Conservation (phyloP, 2,329 filamentous ascomycete genomes). For the Colletotrichum magnum region DNA sequence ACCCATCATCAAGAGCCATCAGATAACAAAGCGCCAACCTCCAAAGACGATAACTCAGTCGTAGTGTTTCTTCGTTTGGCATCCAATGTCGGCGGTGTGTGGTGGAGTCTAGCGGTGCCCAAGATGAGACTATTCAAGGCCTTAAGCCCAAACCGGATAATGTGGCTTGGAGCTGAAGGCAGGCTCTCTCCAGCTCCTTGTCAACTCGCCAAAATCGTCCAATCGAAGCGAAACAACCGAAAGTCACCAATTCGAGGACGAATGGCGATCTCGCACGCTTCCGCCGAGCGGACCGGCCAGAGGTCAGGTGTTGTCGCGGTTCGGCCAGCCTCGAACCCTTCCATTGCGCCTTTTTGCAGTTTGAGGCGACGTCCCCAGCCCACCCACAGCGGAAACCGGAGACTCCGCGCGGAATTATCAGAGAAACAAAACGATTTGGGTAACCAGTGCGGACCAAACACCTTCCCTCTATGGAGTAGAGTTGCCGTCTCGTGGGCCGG, state of each 20-base stretch:
- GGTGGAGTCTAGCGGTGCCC: slow-evolving; percentile 36
- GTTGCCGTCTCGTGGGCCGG: background rate
- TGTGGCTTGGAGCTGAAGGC: slow-evolving; percentile 41
- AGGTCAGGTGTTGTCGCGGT: background rate
- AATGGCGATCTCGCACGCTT: slow-evolving; percentile 14
- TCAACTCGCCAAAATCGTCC: slow-evolving; percentile 32
- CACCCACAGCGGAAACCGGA: slow-evolving; percentile 32
- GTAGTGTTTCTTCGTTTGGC: slow-evolving; percentile 16
- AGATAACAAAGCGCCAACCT: background rate
- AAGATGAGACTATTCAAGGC: slow-evolving; percentile 36
- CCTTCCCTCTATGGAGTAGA: background rate
- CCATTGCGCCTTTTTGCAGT: slow-evolving; percentile 14
- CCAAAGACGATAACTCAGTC: slow-evolving; percentile 16
- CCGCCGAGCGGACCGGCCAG: slow-evolving; percentile 4
- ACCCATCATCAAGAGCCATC: background rate
- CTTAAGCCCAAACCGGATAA: slow-evolving; percentile 34
- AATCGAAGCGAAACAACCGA: slow-evolving; percentile 27
- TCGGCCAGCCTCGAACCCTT: slow-evolving; percentile 13
- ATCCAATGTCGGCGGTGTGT: slow-evolving; percentile 31
- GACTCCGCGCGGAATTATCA: slow-evolving; percentile 20
- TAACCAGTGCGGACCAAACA: slow-evolving; percentile 25
- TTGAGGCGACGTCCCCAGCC: background rate
- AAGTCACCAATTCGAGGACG: slow-evolving; percentile 7
- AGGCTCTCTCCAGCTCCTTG: slow-evolving; percentile 31
- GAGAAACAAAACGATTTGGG: slow-evolving; percentile 3